Conservation (phyloP, 257 asterid genomes). For the Lantana camara region DNA sequence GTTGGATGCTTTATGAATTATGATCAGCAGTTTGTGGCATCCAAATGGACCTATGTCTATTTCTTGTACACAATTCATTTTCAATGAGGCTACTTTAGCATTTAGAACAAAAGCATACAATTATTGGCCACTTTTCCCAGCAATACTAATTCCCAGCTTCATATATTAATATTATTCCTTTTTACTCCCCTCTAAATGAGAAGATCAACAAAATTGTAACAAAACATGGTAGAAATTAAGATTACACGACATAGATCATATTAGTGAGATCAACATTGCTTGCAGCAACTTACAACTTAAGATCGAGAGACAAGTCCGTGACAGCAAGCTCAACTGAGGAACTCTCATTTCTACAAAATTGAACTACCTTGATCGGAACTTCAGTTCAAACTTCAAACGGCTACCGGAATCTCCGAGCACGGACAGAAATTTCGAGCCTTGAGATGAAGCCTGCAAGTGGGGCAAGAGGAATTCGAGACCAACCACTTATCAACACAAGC, state of each 20-base stretch:
- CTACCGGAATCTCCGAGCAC: background rate
- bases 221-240: background rate
- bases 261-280: background rate
- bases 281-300: too few relatives aligned
- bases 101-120: background rate
- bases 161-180: background rate
- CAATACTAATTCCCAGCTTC: background rate
- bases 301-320: background rate
- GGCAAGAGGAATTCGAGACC: slow-evolving; percentile 40
- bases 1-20: background rate
- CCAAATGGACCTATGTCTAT: background rate
- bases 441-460: slow-evolving; percentile 37
- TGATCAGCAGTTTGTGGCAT: background rate
- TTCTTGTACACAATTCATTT: background rate
- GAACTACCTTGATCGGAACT: background rate
- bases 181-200: too few relatives aligned
- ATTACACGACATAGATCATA: background rate
- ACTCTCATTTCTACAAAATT: background rate
- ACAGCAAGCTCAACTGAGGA: background rate
- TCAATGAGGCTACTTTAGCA: background rate
- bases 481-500: slow-evolving; percentile 36
- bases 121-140: background rate
- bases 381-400: background rate
- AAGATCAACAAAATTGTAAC: too few relatives aligned
- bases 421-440: slow-evolving; percentile 11